Evolutionary conservation across 495 filamentous ascomycete species (phyloP), one percentile per base, ranked within the genome.

Genomic region (Evansstolkia leycettana): DNA sequence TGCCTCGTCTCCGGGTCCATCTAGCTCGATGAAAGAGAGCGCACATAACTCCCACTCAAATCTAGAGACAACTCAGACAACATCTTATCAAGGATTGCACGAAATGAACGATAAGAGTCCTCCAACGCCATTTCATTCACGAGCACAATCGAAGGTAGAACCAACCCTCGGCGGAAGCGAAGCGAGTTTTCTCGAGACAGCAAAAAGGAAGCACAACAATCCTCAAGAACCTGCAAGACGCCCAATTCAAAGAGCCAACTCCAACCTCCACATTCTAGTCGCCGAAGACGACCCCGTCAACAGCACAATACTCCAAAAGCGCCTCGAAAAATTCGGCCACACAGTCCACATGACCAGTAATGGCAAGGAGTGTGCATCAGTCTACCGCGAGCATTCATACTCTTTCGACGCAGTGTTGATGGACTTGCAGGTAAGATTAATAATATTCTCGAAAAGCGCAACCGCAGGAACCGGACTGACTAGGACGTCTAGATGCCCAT

Each of bases 201-300:
- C 11, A 29, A 29, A 7, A 55, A 27, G 33, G 47, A 3, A 41
- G 26, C 12, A 12, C 12, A 4, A 11, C 62, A 45, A 52, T 62
- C 29, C 38, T 40, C 11, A 28, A 15, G 17, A 32, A 4, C 11
- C 28, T 29, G 37, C 35, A 13, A 28, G 37, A 20, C 30, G 14
- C 37, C 26, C 28, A 45, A 14, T 38, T 43, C 4, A 39, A 35
- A 13, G 28, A 15, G 31, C 43, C 10, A 40, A 56, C 10, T 63
- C 73, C 14, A 47, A 63, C 19, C 62, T 88, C 17, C 68, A 66
- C 18, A 74, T 93, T 2, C 64, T 94, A 12, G 73, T 94, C 7
- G 89, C 89, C 0, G 89, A 96, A 52, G 89, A 96, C 44, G 88
- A 96, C 46, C 87, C 87, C 0, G 73, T 94, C 46, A 96, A 96